Percentiles rank a stretch among this genome's conserved stretches.
These are phyloP conservation scores for Flagelloscypha sp. DNA, from an alignment of 768 basidiomycete species.

Conservation along the genomic window DNA sequence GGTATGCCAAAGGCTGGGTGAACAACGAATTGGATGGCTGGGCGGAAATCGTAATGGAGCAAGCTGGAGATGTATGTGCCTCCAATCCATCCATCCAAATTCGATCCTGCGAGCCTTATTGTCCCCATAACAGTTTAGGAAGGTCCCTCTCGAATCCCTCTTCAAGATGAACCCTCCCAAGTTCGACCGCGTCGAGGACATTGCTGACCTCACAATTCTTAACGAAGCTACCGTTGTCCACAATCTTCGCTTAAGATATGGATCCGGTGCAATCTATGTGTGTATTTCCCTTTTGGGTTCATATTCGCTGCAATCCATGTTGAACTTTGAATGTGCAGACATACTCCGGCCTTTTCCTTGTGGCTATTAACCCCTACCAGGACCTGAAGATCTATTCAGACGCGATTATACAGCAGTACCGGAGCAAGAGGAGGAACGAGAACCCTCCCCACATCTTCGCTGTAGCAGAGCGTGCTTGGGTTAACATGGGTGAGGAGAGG, in stretches of 20 bases:
- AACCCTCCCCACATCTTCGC: constrained; percentile 96
- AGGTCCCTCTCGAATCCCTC: constrained; percentile 68
- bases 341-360: constrained; percentile 93
- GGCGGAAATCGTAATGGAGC: constrained; percentile 78
- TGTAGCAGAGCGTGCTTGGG: constrained; percentile 95
- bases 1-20: constrained; percentile 93
- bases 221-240: constrained; percentile 99
- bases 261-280: constrained; percentile 88
- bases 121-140: constrained; percentile 39
- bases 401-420: constrained; percentile 82
- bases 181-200: constrained; percentile 96
- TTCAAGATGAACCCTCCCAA: constrained; percentile 99
- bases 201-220: constrained; percentile 94
- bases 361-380: constrained; percentile 97
- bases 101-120: constrained; percentile 21
- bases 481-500: constrained; percentile 94
- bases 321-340: constrained; percentile 42
- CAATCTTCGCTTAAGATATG: constrained; percentile 87
- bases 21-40: constrained; percentile 76
- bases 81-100: constrained; percentile 1
- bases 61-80: constrained; percentile 66
- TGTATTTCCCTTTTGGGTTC: constrained; percentile 22
- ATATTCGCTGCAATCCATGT: constrained; percentile 4
- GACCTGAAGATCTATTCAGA: constrained; percentile 86
- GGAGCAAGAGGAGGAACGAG: constrained; percentile 80